Conservation (phyloP, 2,329 filamentous ascomycete species). For the Botrytis sinoallii region DNA sequence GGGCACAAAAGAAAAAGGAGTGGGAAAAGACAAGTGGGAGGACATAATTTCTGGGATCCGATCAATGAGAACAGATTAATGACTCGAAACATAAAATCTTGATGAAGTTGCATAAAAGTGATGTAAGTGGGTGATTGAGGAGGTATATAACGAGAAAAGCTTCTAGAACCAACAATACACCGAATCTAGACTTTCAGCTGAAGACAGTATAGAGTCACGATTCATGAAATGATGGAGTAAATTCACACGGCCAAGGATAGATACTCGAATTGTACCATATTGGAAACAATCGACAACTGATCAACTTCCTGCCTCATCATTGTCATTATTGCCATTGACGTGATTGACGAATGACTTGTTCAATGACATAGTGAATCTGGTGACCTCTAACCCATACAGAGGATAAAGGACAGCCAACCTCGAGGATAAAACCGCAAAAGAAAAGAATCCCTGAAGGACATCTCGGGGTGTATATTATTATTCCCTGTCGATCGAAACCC, state of each 20-base stretch:
- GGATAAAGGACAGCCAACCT: background rate
- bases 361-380: background rate
- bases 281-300: background rate
- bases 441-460: background rate
- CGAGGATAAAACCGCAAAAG: background rate
- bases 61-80: conserved; percentile 7
- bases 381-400: background rate
- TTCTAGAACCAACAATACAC: background rate
- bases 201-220: background rate
- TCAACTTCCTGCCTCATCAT: background rate
- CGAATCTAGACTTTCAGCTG: background rate
- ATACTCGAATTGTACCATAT: background rate
- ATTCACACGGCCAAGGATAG: background rate
- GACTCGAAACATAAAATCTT: background rate
- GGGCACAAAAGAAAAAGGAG: background rate
- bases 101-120: conserved; percentile 1
- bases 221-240: background rate
- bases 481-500: background rate
- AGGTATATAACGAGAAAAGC: background rate
- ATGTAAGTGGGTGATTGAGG: background rate
- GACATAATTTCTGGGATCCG: background rate
- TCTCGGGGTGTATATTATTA: background rate
- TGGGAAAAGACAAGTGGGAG: background rate
- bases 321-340: background rate
- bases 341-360: background rate